These are phyloP conservation scores for Quercus agrifolia DNA, from an alignment of 306 rosid species.

Conservation along the genomic window DNA sequence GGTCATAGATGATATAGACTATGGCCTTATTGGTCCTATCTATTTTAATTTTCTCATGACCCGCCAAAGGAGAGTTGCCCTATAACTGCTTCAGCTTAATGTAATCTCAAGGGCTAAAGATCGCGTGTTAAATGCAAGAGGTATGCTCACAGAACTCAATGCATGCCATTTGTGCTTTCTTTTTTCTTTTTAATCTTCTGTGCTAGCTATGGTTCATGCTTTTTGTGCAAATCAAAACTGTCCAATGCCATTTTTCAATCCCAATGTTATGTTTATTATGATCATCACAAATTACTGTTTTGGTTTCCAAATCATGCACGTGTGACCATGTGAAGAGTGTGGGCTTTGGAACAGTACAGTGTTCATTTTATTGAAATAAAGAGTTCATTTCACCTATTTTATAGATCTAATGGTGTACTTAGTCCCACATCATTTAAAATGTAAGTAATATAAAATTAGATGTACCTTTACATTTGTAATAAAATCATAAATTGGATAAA, in stretches of 20 bases:
- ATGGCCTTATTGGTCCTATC: neutral
- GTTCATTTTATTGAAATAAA: too few relatives aligned
- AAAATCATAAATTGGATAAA: too few relatives aligned
- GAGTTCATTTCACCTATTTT: too few relatives aligned
- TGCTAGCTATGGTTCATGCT: too few relatives aligned
- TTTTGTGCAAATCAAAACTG: too few relatives aligned
- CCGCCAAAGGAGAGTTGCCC: constrained; percentile 99
- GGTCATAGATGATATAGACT: neutral
- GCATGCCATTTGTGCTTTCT: neutral
- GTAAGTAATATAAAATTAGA: too few relatives aligned
- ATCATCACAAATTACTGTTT: neutral
- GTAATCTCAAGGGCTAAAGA: neutral
- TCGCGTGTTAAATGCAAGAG: neutral
- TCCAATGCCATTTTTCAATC: neutral
- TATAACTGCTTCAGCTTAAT: constrained; percentile 53
- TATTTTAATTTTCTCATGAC: neutral
- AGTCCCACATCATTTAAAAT: too few relatives aligned
- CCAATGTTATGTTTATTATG: neutral
- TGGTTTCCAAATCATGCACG: neutral
- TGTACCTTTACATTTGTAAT: too few relatives aligned
- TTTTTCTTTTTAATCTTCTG: neutral
- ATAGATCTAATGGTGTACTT: too few relatives aligned
- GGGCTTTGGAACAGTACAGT: neutral
- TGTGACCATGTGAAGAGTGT: neutral
- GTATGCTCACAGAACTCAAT: neutral